Evolutionary conservation across 129 eudicot species (phyloP), one percentile per base, ranked within the genome.

Genomic region (Scalesia atractyloides): DNA sequence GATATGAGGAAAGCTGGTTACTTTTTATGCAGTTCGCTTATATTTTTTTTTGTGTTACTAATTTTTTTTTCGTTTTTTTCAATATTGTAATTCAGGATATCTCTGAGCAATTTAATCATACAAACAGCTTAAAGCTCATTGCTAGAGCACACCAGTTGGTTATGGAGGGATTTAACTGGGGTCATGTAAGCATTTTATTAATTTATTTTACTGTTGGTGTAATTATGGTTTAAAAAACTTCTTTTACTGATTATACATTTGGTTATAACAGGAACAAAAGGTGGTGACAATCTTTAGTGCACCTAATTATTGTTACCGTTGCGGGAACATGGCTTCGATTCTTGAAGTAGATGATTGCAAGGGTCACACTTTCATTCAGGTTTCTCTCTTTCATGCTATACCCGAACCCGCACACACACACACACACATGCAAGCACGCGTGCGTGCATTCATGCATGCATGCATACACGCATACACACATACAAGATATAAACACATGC

Each of bases 121-220:
- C 98, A 63, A 92, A 92, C 73, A 69, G 69, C 77, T 80, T 92
- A 65, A 92, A 89, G 81, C 91, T 92, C 58, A 92, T 92, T 83
- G 96, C 98, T 47, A 85, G 98, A 84, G 98, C 97, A 34, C 97
- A 92, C 76, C 97, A 92, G 82, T 85, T 92, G 73, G 98, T 92
- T 72, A 92, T 92, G 98, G 98, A 92, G 73, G 98, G 98, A 72
- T 92, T 66, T 58, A 89, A 89, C 82, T 92, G 98, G 98, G 91
- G 89, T 56, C 98, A 92, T 73, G 98, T 92, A 81, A 82, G 76
- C 64, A 59, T 1, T 62, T 51, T 7, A 9, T 19, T 19, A 30
- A 20, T 13, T 48, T 71, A n/a, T 20, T 33, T 17, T 10, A 13
- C 46, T 14, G 5, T 14, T 73, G 20, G 5, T 10, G 13, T 14